Evolutionary conservation across 306 rosid species (phyloP), one percentile per base, ranked within the genome.

Genomic region (Amphicarpaea edgeworthii): DNA sequence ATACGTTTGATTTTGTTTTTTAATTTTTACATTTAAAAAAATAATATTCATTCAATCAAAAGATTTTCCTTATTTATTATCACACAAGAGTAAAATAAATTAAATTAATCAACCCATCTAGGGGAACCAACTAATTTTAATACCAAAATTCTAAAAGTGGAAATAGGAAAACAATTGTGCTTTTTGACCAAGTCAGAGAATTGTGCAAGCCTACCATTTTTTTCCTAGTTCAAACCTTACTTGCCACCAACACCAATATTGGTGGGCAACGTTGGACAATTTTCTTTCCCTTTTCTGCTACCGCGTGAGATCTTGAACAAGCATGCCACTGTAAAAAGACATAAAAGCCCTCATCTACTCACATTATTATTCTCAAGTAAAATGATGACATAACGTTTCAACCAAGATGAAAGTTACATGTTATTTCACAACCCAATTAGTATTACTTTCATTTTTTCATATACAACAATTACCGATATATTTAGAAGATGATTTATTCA

Each of bases 171-270:
- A 60, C 60, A 16, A 5, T 68, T 6, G 41, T 47, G 42, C 61
- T 34, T 63, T 45, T 71, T 75, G 79, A 88, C 82, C 14, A 30
- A 58, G 89, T 88, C 88, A 74, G n/a, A 67, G 58, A n/a, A n/a
- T 50, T 71, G 16, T 24, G 32, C 14, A 28, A 20, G 55, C 20
- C 19, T 54, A 54, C 34, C 11, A n/a, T n/a, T 23, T 32, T 79
- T 83, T 67, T 43, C 41, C 15, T 4, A 70, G n/a, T 72, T 79
- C 78, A 72, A 72, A 72, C 68, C 68, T 51, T 79, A 50, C 78
- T 63, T 63, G 68, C 49, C n/a, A 71, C 78, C 30, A 71, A 41
- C 60, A 72, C 73, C 74, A 53, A 63, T 20, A 21, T 63, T 63
- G 77, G 77, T 78, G 55, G 73, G 51, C 42, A 72, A 72, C 0